Base-by-base conservation (phyloP, 148 eudicot genomes). In the Camellia japonica region DNA sequence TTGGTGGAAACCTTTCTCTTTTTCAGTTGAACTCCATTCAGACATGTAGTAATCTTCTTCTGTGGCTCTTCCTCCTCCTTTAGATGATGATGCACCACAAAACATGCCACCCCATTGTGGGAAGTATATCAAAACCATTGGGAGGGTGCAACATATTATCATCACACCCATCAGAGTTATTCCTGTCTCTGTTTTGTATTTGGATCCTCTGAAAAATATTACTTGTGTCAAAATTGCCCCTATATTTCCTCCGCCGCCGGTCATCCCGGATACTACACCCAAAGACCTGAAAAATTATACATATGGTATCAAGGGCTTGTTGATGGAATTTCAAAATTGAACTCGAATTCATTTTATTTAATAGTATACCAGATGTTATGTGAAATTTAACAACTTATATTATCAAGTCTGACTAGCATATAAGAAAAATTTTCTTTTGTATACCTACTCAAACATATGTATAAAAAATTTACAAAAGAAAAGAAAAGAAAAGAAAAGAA, bases 61-160 rank as follows among this genome's bases (percentile, higher is more conserved):
- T 0, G 94, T 82, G 9, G 49, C 16, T 51, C 38, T 30, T 30
- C 38, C 38, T 30, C 38, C 38, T 30, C 85, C 80, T 38, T 78
- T 68, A 0, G 82, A 30, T 5, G 87, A 49, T 49, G 52, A 79
- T 11, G 97, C 92, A 19, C 96, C 96, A 13, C 80, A 86, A 61
- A 95, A 89, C 93, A 93, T 90, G 3, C 98, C 96, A 0, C 96
- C 98, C 98, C 98, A 95, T 76, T 90, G 94, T 30, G 91, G 91
- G 77, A 93, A 93, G 88, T 89, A 72, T 64, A 90, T 90, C 18
- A 90, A 46, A 43, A 46, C 15, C 54, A 92, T 80, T 0, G 89
- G 86, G 16, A 90, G 72, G 1, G 92, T 85, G 85, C 94, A 93
- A 47, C 89, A 88, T 54, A 95, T 47, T 1, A 95, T 95, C 97